These are phyloP conservation scores for Pyrrhoderma lamaoense DNA, from an alignment of 1,284 basidiomycete genomes.

Conservation along the genomic window DNA sequence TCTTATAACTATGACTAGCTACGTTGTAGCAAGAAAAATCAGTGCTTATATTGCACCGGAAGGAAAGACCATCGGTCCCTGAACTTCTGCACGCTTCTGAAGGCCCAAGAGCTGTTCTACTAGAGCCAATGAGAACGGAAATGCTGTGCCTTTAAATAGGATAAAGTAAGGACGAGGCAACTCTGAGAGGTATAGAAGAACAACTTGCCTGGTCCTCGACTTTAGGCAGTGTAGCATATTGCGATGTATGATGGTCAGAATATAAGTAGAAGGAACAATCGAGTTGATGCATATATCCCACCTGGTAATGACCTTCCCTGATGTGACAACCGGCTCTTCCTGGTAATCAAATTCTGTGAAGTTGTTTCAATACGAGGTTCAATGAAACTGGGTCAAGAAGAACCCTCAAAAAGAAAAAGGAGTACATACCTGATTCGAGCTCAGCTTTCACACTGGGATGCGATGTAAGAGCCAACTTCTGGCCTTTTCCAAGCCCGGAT, in stretches of 20 bases:
- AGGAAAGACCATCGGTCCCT: constrained; percentile 76
- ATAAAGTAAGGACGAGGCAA: neutral
- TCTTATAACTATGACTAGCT: no score
- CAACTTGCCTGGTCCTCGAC: constrained; percentile 67
- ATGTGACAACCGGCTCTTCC: constrained; percentile 72
- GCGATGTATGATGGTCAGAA: neutral
- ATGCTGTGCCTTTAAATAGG: constrained; percentile 53
- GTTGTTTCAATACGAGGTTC: constrained; percentile 5
- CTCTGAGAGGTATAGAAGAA: no score
- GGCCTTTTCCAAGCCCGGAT: constrained; percentile 52
- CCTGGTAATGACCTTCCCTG: constrained; percentile 74
- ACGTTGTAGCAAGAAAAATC: no score
- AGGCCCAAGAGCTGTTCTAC: constrained; percentile 63
- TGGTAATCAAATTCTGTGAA: constrained; percentile 60
- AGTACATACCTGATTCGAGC: constrained; percentile 46
- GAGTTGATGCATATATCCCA: constrained; percentile 23
- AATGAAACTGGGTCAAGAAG: neutral
- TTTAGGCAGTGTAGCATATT: constrained; percentile 23
- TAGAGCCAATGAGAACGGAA: constrained; percentile 68
- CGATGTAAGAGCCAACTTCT: constrained; percentile 50
- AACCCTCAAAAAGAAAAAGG: no score
- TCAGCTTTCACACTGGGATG: constrained; percentile 69
- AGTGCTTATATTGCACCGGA: constrained; percentile 28
- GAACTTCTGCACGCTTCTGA: constrained; percentile 60
- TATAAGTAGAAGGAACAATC: neutral